Evolutionary conservation across 768 basidiomycete species (phyloP).

Genomic region (Podaxis rugospora): DNA sequence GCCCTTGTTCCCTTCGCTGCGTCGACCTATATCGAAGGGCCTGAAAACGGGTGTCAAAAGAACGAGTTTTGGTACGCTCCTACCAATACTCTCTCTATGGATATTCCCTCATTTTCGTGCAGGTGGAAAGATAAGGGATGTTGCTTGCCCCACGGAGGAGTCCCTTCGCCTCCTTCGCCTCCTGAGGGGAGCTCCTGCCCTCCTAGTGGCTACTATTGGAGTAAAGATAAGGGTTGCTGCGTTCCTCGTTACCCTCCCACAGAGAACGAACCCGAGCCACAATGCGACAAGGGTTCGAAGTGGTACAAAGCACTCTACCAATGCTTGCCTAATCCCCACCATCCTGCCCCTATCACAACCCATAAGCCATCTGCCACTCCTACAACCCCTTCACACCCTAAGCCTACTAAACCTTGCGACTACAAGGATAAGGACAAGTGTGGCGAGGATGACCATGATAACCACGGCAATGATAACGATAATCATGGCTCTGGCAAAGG

Average conservation of each 20-base stretch:
- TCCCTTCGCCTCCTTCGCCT: slow-evolving; percentile 36
- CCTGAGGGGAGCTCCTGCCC: slow-evolving; percentile 45
- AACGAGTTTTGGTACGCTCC: slow-evolving; percentile 26
- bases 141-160: slow-evolving; percentile 41
- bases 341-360: slow-evolving; percentile 18
- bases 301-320: slow-evolving; percentile 42
- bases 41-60: slow-evolving; percentile 20
- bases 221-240: slow-evolving; percentile 43
- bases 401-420: slow-evolving; percentile 10
- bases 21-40: not conserved
- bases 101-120: slow-evolving; percentile 10
- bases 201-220: slow-evolving; percentile 46
- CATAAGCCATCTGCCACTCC: slow-evolving; percentile 20
- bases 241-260: slow-evolving; percentile 41
- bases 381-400: slow-evolving; percentile 32
- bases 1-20: slow-evolving; percentile 6
- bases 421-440: not conserved
- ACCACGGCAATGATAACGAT: slow-evolving; percentile 2
- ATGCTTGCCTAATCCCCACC: slow-evolving; percentile 34
- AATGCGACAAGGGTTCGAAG: slow-evolving; percentile 40
- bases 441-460: slow-evolving; percentile 1
- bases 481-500: slow-evolving; percentile 12
- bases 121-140: slow-evolving; percentile 30
- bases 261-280: slow-evolving; percentile 39
- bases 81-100: not conserved